These are phyloP conservation scores for Zopfochytrium polystomum DNA, from an alignment of 371 early-diverging fungal genomes.

Conservation along the genomic window DNA sequence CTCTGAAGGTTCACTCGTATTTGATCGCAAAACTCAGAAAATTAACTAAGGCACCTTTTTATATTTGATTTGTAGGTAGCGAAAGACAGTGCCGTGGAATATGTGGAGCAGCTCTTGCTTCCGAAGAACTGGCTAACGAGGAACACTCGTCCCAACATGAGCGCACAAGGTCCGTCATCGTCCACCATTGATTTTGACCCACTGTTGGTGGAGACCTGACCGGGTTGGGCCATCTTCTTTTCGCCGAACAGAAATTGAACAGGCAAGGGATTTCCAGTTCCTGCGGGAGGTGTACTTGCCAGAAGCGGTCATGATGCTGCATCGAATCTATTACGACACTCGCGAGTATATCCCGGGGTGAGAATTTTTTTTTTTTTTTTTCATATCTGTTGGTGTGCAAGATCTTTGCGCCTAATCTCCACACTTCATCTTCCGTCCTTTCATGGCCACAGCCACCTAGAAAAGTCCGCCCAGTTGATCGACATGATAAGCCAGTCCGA, in stretches of 20 bases:
- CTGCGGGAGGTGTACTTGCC: constrained; percentile 39
- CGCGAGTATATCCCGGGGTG: constrained; percentile 29
- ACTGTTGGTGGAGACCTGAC: not conserved
- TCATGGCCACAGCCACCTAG: not conserved
- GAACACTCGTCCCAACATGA: not conserved
- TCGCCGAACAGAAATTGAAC: not conserved
- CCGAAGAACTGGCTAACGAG: not conserved
- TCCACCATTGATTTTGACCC: not conserved
- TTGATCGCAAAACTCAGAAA: not conserved
- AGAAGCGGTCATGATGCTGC: constrained; percentile 25
- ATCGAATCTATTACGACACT: constrained; percentile 32
- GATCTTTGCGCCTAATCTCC: not conserved
- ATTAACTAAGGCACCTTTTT: not conserved
- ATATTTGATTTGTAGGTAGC: constrained; percentile 4
- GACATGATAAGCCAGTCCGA: not conserved
- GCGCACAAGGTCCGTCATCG: not conserved
- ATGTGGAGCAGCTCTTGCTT: constrained; percentile 1
- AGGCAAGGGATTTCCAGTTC: constrained; percentile 16
- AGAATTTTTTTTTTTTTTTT: not conserved
- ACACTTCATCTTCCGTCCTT: too few relatives aligned
- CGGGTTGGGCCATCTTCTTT: not conserved
- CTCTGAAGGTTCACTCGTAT: constrained; percentile 17
- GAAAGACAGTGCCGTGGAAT: constrained; percentile 3
- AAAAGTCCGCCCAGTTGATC: not conserved
- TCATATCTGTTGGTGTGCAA: not conserved